These are phyloP conservation scores for Yarrowia deformans DNA, from an alignment of 805 yeast species.

Conservation along the genomic window DNA sequence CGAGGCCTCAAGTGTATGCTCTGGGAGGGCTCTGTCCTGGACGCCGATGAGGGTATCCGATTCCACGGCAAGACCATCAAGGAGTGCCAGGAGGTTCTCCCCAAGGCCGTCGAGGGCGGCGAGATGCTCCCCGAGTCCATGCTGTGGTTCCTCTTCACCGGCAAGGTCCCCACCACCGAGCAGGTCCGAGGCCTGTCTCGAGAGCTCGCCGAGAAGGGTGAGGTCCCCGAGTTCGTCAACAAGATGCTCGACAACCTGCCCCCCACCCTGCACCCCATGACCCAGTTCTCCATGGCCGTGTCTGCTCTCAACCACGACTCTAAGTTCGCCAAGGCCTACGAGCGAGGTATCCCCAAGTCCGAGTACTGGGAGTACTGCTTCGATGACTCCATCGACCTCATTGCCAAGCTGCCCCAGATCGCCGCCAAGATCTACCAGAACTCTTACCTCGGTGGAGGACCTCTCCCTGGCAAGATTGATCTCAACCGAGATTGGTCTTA, in stretches of 20 bases:
- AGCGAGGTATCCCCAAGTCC: conserved; percentile 79
- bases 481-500: conserved; percentile 65
- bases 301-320: conserved; percentile 84
- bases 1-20: conserved; percentile 75
- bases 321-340: conserved; percentile 83
- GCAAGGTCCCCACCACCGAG: conserved; percentile 77
- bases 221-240: conserved; percentile 78
- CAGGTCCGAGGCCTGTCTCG: conserved; percentile 75
- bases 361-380: conserved; percentile 84
- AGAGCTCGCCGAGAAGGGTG: conserved; percentile 80
- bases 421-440: conserved; percentile 86
- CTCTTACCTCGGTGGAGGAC: conserved; percentile 76
- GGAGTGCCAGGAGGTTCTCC: conserved; percentile 71
- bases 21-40: conserved; percentile 83
- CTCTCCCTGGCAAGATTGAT: conserved; percentile 52
- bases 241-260: conserved; percentile 78
- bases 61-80: conserved; percentile 80
- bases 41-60: conserved; percentile 76
- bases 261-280: conserved; percentile 84
- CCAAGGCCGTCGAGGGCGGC: conserved; percentile 61
- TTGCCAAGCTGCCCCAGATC: conserved; percentile 82
- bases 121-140: conserved; percentile 77
- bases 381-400: conserved; percentile 79
- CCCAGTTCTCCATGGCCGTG: conserved; percentile 84
- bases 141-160: conserved; percentile 83